Base-by-base conservation (phyloP, 2,329 filamentous ascomycete genomes). In the Penicillium sp. region DNA sequence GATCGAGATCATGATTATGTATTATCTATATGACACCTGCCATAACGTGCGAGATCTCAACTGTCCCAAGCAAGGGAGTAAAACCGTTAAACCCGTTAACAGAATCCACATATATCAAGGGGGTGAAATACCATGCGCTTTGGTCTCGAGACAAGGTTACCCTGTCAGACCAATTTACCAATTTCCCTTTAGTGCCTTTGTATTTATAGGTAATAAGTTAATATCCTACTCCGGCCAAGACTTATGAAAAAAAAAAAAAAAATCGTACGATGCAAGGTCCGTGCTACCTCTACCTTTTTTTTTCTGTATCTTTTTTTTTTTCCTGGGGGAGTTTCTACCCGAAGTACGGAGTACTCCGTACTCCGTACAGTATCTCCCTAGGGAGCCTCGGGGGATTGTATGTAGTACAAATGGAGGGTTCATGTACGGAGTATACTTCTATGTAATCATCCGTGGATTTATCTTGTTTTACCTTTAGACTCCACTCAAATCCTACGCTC, bases 201-300 rank as follows among this genome's bases (percentile, higher is more conserved):
- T 41, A 50, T 50, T 40, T 41, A 52, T 52, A 38, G 43, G 15
- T 41, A 41, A 27, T 27, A 33, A 38, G 43, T 23, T 41, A 41
- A 27, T 27, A 33, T 9, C 27, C 15, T n/a, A 15, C 21, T 25
- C 33, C 43, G 33, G 34, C 43, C 43, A 43, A 53, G 29, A 53
- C 29, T 19, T 4, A 31, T 41, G 11, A 16, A 43, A 23, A 23
- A 23, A 23, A 41, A 33, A 51, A 23, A 23, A 41, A 33, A 51
- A n/a, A n/a, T n/a, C 44, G 27, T 52, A 51, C 48, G 47, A 57
- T 57, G 49, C 41, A 53, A 53, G 54, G 54, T 57, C 49, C 54
- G 54, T 53, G 54, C 54, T 53, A 40, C 21, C 1, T 49, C 13
- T 23, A 5, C 9, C 19, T 16, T 23, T 31, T 39, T 49, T 19